Conservation (phyloP, 495 filamentous ascomycete species). For the Neurospora sp. region DNA sequence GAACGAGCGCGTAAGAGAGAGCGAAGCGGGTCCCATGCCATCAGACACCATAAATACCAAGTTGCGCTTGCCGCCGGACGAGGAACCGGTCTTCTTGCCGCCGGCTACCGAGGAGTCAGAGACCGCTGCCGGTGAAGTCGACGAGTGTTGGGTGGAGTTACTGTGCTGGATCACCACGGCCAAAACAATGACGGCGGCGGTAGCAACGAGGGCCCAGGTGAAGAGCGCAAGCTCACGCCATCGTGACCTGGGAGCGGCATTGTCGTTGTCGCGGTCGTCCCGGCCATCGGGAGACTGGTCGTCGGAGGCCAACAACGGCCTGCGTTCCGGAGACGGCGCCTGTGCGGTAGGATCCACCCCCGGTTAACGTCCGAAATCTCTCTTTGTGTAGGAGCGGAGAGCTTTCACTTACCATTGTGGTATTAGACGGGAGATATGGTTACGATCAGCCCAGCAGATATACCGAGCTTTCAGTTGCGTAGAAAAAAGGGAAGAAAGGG, state of each 20-base stretch:
- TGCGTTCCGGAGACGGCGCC: conserved; percentile 14
- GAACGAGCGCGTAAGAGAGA: conserved; percentile 75
- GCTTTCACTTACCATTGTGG: conserved; percentile 7
- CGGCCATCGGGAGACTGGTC: conserved; percentile 10
- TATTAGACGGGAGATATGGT: neutral
- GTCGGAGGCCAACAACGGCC: conserved; percentile 21
- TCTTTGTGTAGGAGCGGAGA: conserved; percentile 3
- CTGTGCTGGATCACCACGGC: conserved; percentile 64
- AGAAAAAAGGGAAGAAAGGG: neutral
- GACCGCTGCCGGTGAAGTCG: conserved; percentile 46
- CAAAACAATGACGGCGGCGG: conserved; percentile 62
- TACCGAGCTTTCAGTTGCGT: neutral
- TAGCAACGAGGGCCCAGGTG: conserved; percentile 82
- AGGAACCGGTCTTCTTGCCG: conserved; percentile 15
- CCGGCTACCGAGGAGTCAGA: conserved; percentile 52
- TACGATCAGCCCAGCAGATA: neutral
- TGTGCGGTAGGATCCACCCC: neutral
- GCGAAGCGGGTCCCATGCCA: conserved; percentile 91
- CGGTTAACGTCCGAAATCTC: neutral
- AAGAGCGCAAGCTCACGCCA: conserved; percentile 59
- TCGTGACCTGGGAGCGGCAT: conserved; percentile 17
- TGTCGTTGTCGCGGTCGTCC: conserved; percentile 17
- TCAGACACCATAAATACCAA: conserved; percentile 98
- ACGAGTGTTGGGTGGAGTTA: conserved; percentile 24
- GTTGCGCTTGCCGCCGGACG: conserved; percentile 69